Percentiles rank a stretch among this genome's conserved stretches.
These are phyloP conservation scores for Rugosomyces carneus DNA, from an alignment of 1,284 basidiomycete species.

Conservation along the genomic window DNA sequence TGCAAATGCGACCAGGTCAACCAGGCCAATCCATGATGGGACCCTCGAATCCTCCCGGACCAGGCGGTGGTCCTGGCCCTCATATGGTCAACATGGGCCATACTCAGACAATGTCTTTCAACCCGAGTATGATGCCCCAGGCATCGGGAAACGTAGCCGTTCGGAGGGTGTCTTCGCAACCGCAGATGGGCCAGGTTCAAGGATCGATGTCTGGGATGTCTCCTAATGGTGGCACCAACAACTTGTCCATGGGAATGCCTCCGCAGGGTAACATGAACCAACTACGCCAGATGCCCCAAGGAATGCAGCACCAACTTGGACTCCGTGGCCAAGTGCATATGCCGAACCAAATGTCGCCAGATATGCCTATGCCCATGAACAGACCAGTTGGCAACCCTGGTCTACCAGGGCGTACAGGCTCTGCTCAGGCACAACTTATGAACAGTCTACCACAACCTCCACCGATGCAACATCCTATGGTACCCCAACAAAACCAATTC, in stretches of 20 bases:
- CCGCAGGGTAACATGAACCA: conserved; percentile 31
- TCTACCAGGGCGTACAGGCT: conserved; percentile 35
- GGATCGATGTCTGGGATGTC: conserved; percentile 35
- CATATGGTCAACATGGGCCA: conserved; percentile 29
- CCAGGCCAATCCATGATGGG: conserved; percentile 32
- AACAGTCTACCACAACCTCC: conserved; percentile 43
- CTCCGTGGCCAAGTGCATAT: conserved; percentile 28
- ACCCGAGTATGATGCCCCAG: conserved; percentile 11
- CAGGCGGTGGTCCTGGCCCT: conserved; percentile 16
- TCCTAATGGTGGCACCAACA: conserved; percentile 17
- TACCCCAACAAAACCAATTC: conserved; percentile 35
- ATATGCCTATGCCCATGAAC: conserved; percentile 32
- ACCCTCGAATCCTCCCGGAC: conserved; percentile 8
- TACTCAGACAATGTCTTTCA: conserved; percentile 12
- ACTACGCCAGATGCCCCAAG: conserved; percentile 31
- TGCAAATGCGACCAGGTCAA: conserved; percentile 21
- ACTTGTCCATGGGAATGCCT: conserved; percentile 37
- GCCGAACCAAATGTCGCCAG: conserved; percentile 35
- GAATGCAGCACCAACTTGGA: conserved; percentile 25
- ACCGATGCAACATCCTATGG: conserved; percentile 31
- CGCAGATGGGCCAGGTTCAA: conserved; percentile 32
- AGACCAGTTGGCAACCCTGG: conserved; percentile 31
- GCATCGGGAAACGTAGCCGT: conserved; percentile 5
- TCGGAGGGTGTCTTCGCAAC: conserved; percentile 48
- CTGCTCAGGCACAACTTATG: conserved; percentile 41